phyloP scores from a whole-genome alignment of 176 grass and related monocot genomes.

The Triticum urartu region DNA sequence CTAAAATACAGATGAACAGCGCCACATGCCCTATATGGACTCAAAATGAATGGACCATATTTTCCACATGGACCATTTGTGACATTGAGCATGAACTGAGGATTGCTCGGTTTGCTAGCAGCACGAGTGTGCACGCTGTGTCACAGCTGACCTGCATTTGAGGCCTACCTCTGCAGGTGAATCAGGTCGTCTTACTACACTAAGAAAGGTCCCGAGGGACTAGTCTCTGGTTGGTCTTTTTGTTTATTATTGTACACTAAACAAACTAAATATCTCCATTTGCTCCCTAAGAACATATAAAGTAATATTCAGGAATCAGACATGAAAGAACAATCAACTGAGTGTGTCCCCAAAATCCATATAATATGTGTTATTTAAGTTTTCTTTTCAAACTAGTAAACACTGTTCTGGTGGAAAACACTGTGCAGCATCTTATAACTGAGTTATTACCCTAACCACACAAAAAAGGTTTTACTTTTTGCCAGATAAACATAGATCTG shows the following conservation, averaged over 20 bases:
- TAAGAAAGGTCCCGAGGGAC: neutral
- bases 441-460: neutral
- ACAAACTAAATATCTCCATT: neutral
- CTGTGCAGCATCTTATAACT: neutral
- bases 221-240: neutral
- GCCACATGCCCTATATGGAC: neutral
- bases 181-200: neutral
- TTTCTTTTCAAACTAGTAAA: neutral
- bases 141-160: neutral
- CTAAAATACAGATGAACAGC: neutral
- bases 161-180: neutral
- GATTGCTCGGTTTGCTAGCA: neutral
- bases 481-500: neutral
- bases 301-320: neutral
- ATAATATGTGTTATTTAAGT: neutral
- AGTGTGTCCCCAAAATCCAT: neutral
- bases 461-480: neutral
- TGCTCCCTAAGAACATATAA: neutral
- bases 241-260: neutral
- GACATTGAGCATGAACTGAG: neutral
- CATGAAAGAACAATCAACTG: conserved; percentile 16
- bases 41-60: neutral
- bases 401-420: neutral
- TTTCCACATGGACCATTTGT: neutral
- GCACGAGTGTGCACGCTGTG: neutral